These are phyloP conservation scores for Hortaea werneckii DNA, from an alignment of 2,329 filamentous ascomycete genomes.

Conservation along the genomic window DNA sequence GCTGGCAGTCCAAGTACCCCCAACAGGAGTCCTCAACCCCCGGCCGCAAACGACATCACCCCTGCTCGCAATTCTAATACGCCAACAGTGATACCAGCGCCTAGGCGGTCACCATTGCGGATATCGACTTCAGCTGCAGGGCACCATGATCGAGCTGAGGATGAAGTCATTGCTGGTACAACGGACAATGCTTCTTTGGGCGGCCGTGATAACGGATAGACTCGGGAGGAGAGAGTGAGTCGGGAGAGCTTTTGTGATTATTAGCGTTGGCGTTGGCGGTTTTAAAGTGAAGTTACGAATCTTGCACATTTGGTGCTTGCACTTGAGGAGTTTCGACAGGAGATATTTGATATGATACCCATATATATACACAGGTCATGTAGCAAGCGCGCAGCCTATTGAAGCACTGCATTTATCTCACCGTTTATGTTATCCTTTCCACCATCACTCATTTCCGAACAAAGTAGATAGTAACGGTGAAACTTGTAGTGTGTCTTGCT, in stretches of 20 bases:
- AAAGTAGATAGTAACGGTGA: no score
- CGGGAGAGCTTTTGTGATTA: background rate
- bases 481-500: no score
- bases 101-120: conserved; percentile 7
- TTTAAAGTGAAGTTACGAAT: background rate
- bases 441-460: no score
- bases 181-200: no score
- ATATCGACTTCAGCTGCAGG: background rate
- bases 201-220: no score
- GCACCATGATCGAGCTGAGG: no score
- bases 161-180: no score
- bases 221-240: no score
- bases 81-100: conserved; percentile 19
- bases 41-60: conserved; percentile 21
- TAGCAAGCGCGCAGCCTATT: background rate
- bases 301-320: no score
- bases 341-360: background rate
- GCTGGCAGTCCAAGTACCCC: background rate
- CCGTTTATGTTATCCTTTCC: no score
- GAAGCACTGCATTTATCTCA: no score
- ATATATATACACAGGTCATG: background rate
- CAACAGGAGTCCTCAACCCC: conserved; percentile 6
- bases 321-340: no score
- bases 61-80: conserved; percentile 11
- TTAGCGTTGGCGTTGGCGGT: background rate